phyloP scores from a whole-genome alignment of 1,139 yeast genomes.

The Debaryomycetaceae sp. region DNA sequence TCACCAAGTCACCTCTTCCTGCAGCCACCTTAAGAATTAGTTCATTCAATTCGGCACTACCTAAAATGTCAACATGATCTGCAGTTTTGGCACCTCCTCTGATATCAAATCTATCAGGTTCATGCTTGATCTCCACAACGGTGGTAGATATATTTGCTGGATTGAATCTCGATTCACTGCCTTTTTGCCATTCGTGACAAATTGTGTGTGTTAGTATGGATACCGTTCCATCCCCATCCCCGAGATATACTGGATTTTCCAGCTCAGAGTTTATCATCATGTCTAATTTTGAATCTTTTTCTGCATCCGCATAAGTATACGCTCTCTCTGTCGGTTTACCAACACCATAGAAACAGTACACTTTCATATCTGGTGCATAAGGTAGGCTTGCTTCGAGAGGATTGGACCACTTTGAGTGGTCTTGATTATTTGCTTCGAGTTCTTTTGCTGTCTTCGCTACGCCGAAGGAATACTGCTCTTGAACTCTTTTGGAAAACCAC shows the following conservation, averaged over 20 bases:
- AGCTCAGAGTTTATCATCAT: constrained; percentile 64
- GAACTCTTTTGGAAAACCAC: constrained; percentile 68
- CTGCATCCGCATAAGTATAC: constrained; percentile 68
- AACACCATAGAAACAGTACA: constrained; percentile 89
- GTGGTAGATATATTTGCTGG: constrained; percentile 75
- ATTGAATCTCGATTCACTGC: constrained; percentile 61
- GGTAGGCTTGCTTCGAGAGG: constrained; percentile 92
- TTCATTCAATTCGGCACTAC: constrained; percentile 90
- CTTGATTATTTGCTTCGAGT: constrained; percentile 58
- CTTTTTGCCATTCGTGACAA: constrained; percentile 83
- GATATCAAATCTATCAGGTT: constrained; percentile 89
- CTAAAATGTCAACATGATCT: constrained; percentile 94
- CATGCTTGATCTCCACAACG: constrained; percentile 86
- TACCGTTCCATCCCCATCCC: constrained; percentile 97
- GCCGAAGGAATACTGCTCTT: constrained; percentile 77
- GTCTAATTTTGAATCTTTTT: constrained; percentile 55
- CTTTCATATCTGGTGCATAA: constrained; percentile 86
- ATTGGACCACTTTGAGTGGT: constrained; percentile 82
- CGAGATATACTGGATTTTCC: constrained; percentile 62
- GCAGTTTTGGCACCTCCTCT: constrained; percentile 98
- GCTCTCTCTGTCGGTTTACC: constrained; percentile 96
- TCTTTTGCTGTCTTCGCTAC: constrained; percentile 59
- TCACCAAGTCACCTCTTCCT: constrained; percentile 69
- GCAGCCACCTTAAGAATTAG: constrained; percentile 76
- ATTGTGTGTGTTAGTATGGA: constrained; percentile 77